Evolutionary conservation across 495 filamentous ascomycete species (phyloP).

Genomic region (Xylaria intraflava): DNA sequence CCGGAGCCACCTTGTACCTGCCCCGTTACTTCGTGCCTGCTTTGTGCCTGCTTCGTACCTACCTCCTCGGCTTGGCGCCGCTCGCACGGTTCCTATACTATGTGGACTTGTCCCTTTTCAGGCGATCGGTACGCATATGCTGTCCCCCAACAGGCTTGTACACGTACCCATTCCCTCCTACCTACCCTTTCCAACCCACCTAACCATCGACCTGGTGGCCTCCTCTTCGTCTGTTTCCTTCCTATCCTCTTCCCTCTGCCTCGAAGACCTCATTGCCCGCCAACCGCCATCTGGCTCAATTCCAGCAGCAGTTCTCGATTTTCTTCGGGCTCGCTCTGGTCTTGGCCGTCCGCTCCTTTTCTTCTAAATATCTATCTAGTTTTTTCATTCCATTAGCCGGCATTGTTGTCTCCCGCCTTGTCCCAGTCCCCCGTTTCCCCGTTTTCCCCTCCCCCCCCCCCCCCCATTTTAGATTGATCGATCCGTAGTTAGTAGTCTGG

Average conservation of each 20-base stretch:
- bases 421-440: too few species aligned
- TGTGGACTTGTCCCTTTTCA: too few species aligned
- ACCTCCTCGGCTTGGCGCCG: too few species aligned
- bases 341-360: constrained; percentile 51
- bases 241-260: constrained; percentile 31
- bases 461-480: constrained; percentile 13
- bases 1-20: too few species aligned
- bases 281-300: constrained; percentile 37
- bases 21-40: too few species aligned
- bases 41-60: too few species aligned
- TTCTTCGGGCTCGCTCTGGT: constrained; percentile 42
- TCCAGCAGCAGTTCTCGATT: constrained; percentile 38
- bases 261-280: constrained; percentile 17
- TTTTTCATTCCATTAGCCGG: constrained; percentile 23
- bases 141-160: not conserved
- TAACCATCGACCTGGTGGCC: constrained; percentile 12
- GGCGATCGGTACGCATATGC: too few species aligned
- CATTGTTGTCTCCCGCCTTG: constrained; percentile 25
- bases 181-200: too few species aligned
- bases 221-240: constrained; percentile 31
- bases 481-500: constrained; percentile 4
- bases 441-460: constrained; percentile 10
- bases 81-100: too few species aligned
- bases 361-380: constrained; percentile 18
- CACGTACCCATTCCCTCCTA: constrained; percentile 14